These are phyloP conservation scores for Rubia tinctorum DNA, from an alignment of 305 asterid species.

Conservation along the genomic window DNA sequence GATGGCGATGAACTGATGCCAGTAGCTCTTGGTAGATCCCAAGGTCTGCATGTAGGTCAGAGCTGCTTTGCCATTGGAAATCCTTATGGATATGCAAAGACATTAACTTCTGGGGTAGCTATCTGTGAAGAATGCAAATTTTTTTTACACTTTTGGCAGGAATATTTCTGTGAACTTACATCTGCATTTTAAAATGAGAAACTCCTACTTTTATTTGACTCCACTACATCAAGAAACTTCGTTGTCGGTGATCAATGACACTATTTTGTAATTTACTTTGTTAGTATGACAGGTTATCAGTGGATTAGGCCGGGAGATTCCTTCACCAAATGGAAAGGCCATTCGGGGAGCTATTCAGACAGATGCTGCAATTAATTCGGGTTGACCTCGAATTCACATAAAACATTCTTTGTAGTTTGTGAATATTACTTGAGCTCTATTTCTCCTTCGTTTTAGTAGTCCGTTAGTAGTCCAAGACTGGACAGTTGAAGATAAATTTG, in stretches of 20 bases:
- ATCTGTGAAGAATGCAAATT: slow-evolving; percentile 7
- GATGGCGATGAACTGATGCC: slow-evolving; percentile 67
- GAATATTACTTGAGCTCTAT: background rate
- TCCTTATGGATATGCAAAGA: slow-evolving; percentile 87
- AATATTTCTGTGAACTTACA: background rate
- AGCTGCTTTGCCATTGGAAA: slow-evolving; percentile 91
- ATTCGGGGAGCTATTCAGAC: slow-evolving; percentile 95
- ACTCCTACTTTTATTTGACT: background rate
- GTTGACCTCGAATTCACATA: slow-evolving; percentile 25
- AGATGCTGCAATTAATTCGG: slow-evolving; percentile 91
- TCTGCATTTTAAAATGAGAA: background rate
- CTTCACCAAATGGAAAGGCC: slow-evolving; percentile 90
- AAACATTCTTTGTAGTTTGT: background rate
- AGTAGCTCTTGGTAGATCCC: slow-evolving; percentile 53
- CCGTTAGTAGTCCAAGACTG: background rate
- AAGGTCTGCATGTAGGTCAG: slow-evolving; percentile 68
- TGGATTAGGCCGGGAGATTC: slow-evolving; percentile 94
- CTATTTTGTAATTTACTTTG: background rate
- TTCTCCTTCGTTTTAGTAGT: background rate
- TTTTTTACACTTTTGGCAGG: background rate
- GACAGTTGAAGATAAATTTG: background rate
- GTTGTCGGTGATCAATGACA: background rate
- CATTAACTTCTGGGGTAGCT: slow-evolving; percentile 87
- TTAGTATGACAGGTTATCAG: slow-evolving; percentile 59
- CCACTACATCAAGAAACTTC: background rate